Base-by-base conservation (phyloP, 1,284 basidiomycete genomes). In the Melanopsichium pennsylvanicum region DNA sequence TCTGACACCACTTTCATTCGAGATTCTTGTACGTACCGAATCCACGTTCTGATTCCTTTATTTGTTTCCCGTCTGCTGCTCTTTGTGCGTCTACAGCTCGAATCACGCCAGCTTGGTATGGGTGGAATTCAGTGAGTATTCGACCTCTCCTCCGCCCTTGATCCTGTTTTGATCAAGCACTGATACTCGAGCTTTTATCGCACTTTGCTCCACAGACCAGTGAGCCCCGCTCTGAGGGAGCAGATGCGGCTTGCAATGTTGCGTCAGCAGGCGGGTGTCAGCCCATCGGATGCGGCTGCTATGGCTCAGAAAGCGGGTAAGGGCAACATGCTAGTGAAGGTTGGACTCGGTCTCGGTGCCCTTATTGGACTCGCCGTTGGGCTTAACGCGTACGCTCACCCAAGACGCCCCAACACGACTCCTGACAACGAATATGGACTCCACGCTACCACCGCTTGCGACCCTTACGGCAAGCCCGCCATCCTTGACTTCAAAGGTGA, bases 361-460 rank as follows among this genome's bases (percentile, higher is more conserved):
- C 23, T 67, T 2, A 21, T 36, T 19, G 56, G 33, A 3, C 25
- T 41, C 4, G 31, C 48, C 3, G 2, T 67, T 2, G 43, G 32
- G 13, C 49, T 67, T 16, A 33, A 37, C 31, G 9, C 15, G 7
- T 40, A 43, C 7, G 64, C 64, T 15, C 64, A 68, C 36, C 64
- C 64, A 0, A 15, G 13, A 0, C 52, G 39, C 3, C 41, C 48
- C 4, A 36, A 43, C 33, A 61, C 52, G 5, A 57, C 64, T 2
- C 37, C 39, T n/a, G 45, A 54, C 29, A 68, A 68, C 32, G 35
- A 43, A 23, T 57, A 46, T 15, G 64, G 64, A 4, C 42, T 68
- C 5, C 15, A 12, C 1, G 39, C 47, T 1, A 61, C 58, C 21
- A 27, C 13, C 1, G 12, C 37, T 9, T 68, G 64, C 37, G 52